A percentile compares a stretch with the other conserved stretches of the same genome.
These are phyloP conservation scores for Podaxis carcinomalis DNA, from an alignment of 768 basidiomycete genomes.

Conservation along the genomic window DNA sequence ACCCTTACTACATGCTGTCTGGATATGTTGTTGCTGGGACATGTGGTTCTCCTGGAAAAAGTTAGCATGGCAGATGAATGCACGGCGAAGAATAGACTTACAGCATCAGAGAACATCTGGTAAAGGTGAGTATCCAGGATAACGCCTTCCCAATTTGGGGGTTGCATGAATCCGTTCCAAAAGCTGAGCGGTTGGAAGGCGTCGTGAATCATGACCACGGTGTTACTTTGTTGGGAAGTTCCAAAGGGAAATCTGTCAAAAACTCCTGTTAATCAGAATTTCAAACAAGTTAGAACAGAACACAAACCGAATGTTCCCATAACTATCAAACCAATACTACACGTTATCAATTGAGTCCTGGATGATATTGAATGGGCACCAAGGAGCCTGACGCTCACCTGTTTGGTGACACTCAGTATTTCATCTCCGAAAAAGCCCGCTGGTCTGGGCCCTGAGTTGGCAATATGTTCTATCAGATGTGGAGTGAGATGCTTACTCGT, in stretches of 20 bases:
- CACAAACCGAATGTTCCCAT: conserved; percentile 62
- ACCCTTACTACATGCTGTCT: conserved; percentile 47
- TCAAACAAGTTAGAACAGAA: not conserved
- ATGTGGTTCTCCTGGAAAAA: conserved; percentile 38
- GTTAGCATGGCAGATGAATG: not conserved
- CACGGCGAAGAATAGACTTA: conserved; percentile 26
- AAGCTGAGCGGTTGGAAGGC: conserved; percentile 73
- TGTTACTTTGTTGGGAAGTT: conserved; percentile 49
- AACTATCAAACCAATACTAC: conserved; percentile 74
- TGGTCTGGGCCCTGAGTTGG: conserved; percentile 40
- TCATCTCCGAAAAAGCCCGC: conserved; percentile 59
- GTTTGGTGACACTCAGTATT: conserved; percentile 44
- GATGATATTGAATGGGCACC: not conserved
- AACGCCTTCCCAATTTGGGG: conserved; percentile 56
- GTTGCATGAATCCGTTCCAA: conserved; percentile 61
- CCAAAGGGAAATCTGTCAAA: conserved; percentile 32
- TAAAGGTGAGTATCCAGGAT: conserved; percentile 80
- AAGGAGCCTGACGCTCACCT: conserved; percentile 24
- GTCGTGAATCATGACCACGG: conserved; percentile 67
- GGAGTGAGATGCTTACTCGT: conserved; percentile 51
- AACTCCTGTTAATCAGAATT: conserved; percentile 10
- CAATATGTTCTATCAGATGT: not conserved
- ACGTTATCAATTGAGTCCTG: not conserved
- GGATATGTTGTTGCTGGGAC: conserved; percentile 53
- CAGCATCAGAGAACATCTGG: conserved; percentile 62